phyloP scores from a whole-genome alignment of 768 basidiomycete genomes.

The Chalciporus piperatus region DNA sequence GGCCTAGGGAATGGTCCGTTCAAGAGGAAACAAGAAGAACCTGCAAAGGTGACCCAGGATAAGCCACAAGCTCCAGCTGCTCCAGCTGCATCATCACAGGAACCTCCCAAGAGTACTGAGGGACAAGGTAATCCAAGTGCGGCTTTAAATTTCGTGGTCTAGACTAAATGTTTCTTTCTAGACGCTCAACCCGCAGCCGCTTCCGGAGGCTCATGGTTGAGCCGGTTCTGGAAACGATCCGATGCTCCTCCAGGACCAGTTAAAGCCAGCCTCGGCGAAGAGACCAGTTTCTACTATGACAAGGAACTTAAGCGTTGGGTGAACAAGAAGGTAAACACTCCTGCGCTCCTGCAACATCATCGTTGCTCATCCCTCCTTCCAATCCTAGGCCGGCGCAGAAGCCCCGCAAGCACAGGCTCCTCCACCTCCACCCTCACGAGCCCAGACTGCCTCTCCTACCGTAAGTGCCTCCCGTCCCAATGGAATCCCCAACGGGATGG shows the following conservation, averaged over 20 bases:
- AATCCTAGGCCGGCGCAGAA: constrained; percentile 51
- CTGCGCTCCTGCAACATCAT: neutral
- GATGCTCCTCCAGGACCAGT: constrained; percentile 68
- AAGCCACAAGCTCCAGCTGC: constrained; percentile 17
- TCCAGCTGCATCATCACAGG: constrained; percentile 7
- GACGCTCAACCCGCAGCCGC: constrained; percentile 26
- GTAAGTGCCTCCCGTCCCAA: constrained; percentile 37
- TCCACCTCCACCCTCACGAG: constrained; percentile 77
- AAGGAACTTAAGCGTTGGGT: constrained; percentile 96
- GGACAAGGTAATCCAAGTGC: constrained; percentile 29
- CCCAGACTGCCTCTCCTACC: constrained; percentile 84
- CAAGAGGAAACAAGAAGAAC: constrained; percentile 33
- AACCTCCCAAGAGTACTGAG: constrained; percentile 20
- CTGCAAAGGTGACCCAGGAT: constrained; percentile 28
- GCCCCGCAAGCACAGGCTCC: constrained; percentile 51
- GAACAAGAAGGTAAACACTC: constrained; percentile 72
- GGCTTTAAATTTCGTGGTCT: neutral
- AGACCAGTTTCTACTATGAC: constrained; percentile 89
- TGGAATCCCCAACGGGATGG: constrained; percentile 23
- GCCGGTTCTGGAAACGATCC: constrained; percentile 73
- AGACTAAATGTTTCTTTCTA: neutral
- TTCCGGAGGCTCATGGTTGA: constrained; percentile 68
- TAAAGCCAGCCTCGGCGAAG: constrained; percentile 90
- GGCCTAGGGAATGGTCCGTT: constrained; percentile 78
- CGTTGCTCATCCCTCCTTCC: neutral